Base-by-base conservation (phyloP, 176 grass and related monocot genomes). In the Pontederia paniculata region DNA sequence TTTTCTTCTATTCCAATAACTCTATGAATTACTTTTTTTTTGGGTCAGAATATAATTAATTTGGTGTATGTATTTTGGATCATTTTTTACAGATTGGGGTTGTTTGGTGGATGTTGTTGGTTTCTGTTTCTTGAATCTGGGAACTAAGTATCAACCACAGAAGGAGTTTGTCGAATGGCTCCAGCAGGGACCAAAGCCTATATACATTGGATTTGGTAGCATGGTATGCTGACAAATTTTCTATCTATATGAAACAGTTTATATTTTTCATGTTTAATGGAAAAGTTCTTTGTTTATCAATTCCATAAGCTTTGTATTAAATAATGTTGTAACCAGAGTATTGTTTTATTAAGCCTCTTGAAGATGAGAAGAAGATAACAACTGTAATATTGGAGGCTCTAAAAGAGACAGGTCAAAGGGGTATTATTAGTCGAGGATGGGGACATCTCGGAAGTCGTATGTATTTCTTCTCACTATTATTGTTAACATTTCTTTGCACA, bases 161-260 rank as follows among this genome's bases (percentile, higher is more conserved):
- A 58, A 16, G 58, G 83, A 90, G 65, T 73, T 97, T 47, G 76
- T 73, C 49, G 69, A 88, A 67, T 97, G 93, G 93, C 78, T 97
- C 47, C 60, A 97, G 69, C 74, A 77, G 57, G 93, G 93, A 23
- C 28, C 85, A 52, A 69, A 84, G 50, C 93, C 93, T 47, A 90
- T 97, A 84, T 97, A 97, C 60, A 88, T 97, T 23, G 93, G 93
- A 65, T 97, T 97, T 74, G 93, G 93, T 57, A 89, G 85, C 76
- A 86, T 97, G 80, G 93, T 97, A 97, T 58, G 64, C 44, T 37
- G 28, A n/a, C 28, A 37, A 37, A 37, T 5, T 37, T 6, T 6
- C 28, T 37, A 6, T 37, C 28, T 5, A 37, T 37, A 6, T 37
- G 28, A 37, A 28, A 55, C 6, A 48, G 46, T 21, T 47, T 3